These are phyloP conservation scores for Herpetospermum pedunculosum DNA, from an alignment of 306 rosid genomes.

Conservation along the genomic window DNA sequence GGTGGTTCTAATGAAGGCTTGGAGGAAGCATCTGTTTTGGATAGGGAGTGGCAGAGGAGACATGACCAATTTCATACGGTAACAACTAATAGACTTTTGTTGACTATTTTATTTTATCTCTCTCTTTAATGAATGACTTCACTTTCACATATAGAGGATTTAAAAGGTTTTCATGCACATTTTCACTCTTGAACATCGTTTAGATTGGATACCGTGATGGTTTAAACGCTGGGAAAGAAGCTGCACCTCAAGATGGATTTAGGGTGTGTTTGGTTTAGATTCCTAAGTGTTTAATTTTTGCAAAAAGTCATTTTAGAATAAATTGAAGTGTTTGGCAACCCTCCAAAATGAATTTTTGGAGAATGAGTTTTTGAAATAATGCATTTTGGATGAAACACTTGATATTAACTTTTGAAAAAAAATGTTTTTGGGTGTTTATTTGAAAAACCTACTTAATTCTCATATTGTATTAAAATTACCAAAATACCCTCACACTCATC, in stretches of 20 bases:
- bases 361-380: too few relatives aligned
- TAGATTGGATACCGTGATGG: conserved; percentile 89
- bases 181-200: neutral
- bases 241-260: conserved; percentile 77
- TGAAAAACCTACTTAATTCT: too few relatives aligned
- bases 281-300: too few relatives aligned
- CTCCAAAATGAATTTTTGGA: too few relatives aligned
- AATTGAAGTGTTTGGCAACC: too few relatives aligned
- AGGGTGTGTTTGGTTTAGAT: too few relatives aligned
- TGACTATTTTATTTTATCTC: neutral
- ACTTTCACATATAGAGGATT: neutral
- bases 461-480: too few relatives aligned
- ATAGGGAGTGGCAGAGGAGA: conserved; percentile 69
- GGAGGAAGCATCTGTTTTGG: conserved; percentile 33
- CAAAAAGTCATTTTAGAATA: too few relatives aligned
- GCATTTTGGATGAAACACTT: too few relatives aligned
- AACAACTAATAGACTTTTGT: neutral
- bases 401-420: too few relatives aligned
- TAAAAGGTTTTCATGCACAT: neutral
- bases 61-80: conserved; percentile 64
- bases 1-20: conserved; percentile 37
- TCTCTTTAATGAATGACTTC: neutral
- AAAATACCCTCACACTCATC: too few relatives aligned
- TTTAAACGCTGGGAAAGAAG: conserved; percentile 63
- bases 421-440: too few relatives aligned